Evolutionary conservation across 148 eudicot species (phyloP), one percentile per base, ranked within the genome.

Genomic region (Rhododendron ovatum): DNA sequence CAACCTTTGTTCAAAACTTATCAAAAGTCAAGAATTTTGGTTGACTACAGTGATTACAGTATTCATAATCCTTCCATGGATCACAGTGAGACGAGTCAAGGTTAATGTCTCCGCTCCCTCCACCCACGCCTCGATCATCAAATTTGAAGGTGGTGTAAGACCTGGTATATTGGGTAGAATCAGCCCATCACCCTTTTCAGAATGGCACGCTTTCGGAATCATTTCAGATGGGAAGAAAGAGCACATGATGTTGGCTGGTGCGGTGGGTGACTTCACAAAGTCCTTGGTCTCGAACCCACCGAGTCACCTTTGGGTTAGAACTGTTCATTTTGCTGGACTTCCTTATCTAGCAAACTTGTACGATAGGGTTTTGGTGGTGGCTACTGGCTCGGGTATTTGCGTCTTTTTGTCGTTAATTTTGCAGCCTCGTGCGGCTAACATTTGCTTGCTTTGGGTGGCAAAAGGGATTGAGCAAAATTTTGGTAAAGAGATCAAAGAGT

Each of bases 211-310:
- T 0, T 92, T 92, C 9, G 94, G 94, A 0, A 92, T 92, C 76
- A 92, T 91, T 73, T 91, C 93, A 0, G 93, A 92, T 37, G 88
- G 83, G 3, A 88, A 91, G 78, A 48, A 82, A 7, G 91, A 88
- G 61, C 94, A 91, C 84, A 92, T 92, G 94, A 92, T 92, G 94
- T 82, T 92, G 48, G 94, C 93, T 2, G 93, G 94, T 41, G 94
- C 94, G 1, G 94, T 92, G 5, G 94, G 94, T 1, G 94, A 92
- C 84, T 92, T 91, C 87, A 92, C 94, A 0, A 92, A 87, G 78
- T 89, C 94, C 5, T 48, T 92, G 37, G 93, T 92, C n/a, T 76
- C 93, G 10, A 33, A 87, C 75, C 93, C 92, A 5, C 94, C 92
- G 0, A 89, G 87, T 84, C 93, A 92, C 63, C 81, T 92, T 28